Evolutionary conservation across 2,329 filamentous ascomycete species (phyloP), one percentile per base, ranked within the genome.

Genomic region (Talaromyces sp.): DNA sequence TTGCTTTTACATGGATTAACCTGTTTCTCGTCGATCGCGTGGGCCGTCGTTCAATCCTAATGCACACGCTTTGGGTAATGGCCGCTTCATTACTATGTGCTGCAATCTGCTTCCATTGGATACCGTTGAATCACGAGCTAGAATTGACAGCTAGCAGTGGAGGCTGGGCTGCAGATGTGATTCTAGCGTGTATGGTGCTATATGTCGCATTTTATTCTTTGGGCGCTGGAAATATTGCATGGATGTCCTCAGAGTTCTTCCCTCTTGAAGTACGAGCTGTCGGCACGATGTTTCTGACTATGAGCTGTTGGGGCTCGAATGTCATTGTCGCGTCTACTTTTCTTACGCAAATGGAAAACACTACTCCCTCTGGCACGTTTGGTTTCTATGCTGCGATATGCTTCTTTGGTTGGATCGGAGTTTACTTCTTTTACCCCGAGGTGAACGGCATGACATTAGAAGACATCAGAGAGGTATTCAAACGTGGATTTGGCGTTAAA

Each of bases 1-100:
- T 79, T 56, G 56, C 80, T 49, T 78, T 81, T 54, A 78, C 76
- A 1, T 70, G 72, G 53, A 67, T 79, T 44, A 79, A 80, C 47
- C 19, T 51, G 11, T 20, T 47, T 13, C 0, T 78, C 70, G 0
- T 63, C 77, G 1, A 79, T 78, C 56, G 67, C 69, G 3, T 70
- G 80, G 9, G 78, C 80, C 35, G 79, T 35, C 47, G 46, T 17
- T 27, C 29, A 19, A 54, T 80, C 2, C 64, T 80, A 0, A 61
- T 77, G 20, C 64, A 65, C 55, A 76, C 73, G 66, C 77, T n/a
- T 65, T 71, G 48, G 75, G 72, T 47, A 78, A 80, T 77, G 67
- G 67, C 30, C 47, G 52, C 47, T 24, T 68, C 69, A 19, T 70
- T 80, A 24, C 50, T 75, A 9, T 57, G 75, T 5, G 75, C 74